Base-by-base conservation (phyloP, 345 rosid species). In the Citrus medica region DNA sequence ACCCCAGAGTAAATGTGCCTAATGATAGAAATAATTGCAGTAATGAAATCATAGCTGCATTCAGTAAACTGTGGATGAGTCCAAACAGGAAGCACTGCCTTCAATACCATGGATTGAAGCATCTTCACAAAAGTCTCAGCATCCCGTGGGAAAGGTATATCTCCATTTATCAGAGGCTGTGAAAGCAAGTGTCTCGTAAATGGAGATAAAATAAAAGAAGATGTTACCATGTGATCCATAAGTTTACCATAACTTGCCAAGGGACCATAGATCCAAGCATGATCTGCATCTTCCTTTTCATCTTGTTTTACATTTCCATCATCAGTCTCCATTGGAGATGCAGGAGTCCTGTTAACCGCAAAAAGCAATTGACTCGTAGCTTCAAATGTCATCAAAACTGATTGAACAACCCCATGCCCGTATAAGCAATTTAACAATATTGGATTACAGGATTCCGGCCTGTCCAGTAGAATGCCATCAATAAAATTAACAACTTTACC, bases 261-360 rank as follows among this genome's bases (percentile, higher is more conserved):
- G 27, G 99, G 93, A 88, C 98, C 95, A 86, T 90, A 92, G 73
- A 95, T 89, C 99, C 99, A 95, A 12, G 87, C 88, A 87, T 82
- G 87, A 89, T 91, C 94, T 27, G 82, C 75, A 81, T 86, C 92
- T 83, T 87, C 93, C 84, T 87, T 92, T 71, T 83, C 88, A 75
- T 87, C 92, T 67, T 86, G 97, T 83, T 90, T 92, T 75, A 86
- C 48, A 83, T 73, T 88, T 27, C 79, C 87, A 76, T 89, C 95
- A 90, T 93, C 98, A 27, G 91, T 91, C 80, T 95, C 98, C 99
- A 95, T 95, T 1, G 94, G 95, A 81, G 97, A 95, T 66, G 92
- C 84, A 56, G 81, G 89, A 79, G 86, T 79, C 85, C 97, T 90
- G 79, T 90, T 90, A 78, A 91, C 87, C 33, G 92, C 73, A 81